Conservation (phyloP, 768 basidiomycete genomes). For the Udeniomyces megalosporus region DNA sequence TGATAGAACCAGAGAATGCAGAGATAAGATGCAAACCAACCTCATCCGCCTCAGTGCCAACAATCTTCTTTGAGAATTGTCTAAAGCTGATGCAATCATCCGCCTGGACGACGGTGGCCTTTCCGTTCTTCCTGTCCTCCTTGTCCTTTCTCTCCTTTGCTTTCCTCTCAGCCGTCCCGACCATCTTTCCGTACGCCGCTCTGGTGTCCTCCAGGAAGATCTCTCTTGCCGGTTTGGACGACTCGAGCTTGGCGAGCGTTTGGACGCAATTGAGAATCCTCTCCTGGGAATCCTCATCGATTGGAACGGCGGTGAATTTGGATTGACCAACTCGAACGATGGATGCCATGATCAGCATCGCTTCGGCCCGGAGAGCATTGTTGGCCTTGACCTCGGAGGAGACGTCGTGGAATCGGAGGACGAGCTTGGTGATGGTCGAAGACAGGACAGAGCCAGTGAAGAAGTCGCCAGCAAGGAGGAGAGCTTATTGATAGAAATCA, state of each 20-base stretch:
- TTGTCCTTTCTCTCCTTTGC: slow-evolving; percentile 78
- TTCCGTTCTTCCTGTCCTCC: slow-evolving; percentile 41
- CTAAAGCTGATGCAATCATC: slow-evolving; percentile 85
- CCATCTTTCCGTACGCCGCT: slow-evolving; percentile 83
- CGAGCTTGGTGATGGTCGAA: slow-evolving; percentile 73
- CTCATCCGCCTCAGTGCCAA: slow-evolving; percentile 47
- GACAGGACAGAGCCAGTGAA: slow-evolving; percentile 89
- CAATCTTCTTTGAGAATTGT: slow-evolving; percentile 84
- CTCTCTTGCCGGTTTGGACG: slow-evolving; percentile 34
- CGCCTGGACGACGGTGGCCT: slow-evolving; percentile 61
- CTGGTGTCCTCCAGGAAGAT: slow-evolving; percentile 56
- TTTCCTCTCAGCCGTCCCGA: slow-evolving; percentile 89
- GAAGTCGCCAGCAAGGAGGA: slow-evolving; percentile 89
- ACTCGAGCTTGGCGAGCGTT: slow-evolving; percentile 64
- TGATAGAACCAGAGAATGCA: neutral
- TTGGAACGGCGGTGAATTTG: slow-evolving; percentile 81
- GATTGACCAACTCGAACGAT: slow-evolving; percentile 94
- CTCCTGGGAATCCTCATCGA: slow-evolving; percentile 95
- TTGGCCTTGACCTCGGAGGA: slow-evolving; percentile 37
- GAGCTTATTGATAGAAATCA: slow-evolving; percentile 33
- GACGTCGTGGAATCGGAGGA: slow-evolving; percentile 52
- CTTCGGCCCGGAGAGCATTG: slow-evolving; percentile 78
- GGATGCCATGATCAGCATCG: slow-evolving; percentile 97
- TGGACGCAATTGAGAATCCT: slow-evolving; percentile 92
- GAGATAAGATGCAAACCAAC: too few species aligned